Percentiles rank a stretch among this genome's conserved stretches.
Conservation (phyloP, 1,284 basidiomycete species). For the Tilletia walkeri region DNA sequence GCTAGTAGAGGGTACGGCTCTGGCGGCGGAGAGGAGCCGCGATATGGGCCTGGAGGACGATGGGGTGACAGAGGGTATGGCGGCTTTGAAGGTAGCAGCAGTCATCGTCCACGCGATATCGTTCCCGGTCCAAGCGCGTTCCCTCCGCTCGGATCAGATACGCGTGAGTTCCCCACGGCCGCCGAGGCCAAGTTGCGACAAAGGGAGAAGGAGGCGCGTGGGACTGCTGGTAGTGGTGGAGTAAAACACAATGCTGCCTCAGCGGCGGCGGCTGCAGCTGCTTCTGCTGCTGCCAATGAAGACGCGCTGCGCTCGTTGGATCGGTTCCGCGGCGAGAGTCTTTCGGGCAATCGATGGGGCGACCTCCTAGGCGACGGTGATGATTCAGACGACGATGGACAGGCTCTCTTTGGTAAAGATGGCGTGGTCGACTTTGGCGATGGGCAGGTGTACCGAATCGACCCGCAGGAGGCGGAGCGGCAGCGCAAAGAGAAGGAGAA, state of each 20-base stretch:
- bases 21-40: not conserved
- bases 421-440: constrained; percentile 55
- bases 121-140: constrained; percentile 2
- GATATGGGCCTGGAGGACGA: not conserved
- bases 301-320: constrained; percentile 43
- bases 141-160: not conserved
- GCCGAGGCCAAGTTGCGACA: constrained; percentile 48
- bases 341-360: constrained; percentile 51
- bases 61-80: constrained; percentile 1
- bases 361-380: constrained; percentile 38
- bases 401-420: constrained; percentile 31
- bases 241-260: not conserved
- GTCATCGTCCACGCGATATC: not conserved
- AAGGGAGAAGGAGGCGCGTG: constrained; percentile 42
- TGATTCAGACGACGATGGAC: constrained; percentile 42
- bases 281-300: constrained; percentile 39
- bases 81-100: not conserved
- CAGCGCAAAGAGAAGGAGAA: constrained; percentile 24
- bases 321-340: constrained; percentile 45
- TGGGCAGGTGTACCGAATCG: constrained; percentile 52
- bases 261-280: constrained; percentile 41
- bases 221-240: not conserved
- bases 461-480: constrained; percentile 20
- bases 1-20: not conserved
- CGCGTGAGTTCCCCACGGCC: constrained; percentile 50